Evolutionary conservation across 2,329 filamentous ascomycete species (phyloP).

Genomic region (Epicoccum nigrum): DNA sequence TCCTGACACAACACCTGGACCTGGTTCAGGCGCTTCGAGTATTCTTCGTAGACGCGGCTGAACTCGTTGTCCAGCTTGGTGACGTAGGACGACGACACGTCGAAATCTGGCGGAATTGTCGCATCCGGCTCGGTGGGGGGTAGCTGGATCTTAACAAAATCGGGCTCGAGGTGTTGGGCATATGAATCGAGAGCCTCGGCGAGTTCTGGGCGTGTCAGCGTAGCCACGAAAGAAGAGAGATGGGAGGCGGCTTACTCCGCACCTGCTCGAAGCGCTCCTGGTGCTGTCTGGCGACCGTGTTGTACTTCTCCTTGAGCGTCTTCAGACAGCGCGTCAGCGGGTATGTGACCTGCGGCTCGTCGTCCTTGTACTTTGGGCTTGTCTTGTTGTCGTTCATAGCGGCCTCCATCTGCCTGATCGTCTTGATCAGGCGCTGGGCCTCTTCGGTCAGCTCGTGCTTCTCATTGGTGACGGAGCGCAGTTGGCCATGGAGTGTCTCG

Average conservation of each 20-base stretch:
- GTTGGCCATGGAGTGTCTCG: conserved; percentile 87
- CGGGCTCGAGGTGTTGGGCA: conserved; percentile 89
- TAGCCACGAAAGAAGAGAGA: neutral
- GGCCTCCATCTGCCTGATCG: conserved; percentile 90
- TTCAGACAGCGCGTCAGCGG: conserved; percentile 82
- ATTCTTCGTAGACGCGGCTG: conserved; percentile 94
- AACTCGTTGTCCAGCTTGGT: conserved; percentile 88
- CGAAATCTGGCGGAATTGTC: conserved; percentile 80
- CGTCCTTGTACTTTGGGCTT: conserved; percentile 69
- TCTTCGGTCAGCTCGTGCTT: conserved; percentile 92
- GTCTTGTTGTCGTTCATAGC: conserved; percentile 79
- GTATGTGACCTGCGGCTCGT: conserved; percentile 78
- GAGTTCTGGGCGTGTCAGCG: conserved; percentile 67
- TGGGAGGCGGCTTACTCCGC: conserved; percentile 68
- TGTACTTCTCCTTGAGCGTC: conserved; percentile 83
- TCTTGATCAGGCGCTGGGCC: conserved; percentile 80
- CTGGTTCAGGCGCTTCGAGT: conserved; percentile 77
- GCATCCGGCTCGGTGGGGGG: conserved; percentile 81
- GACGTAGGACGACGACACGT: conserved; percentile 90
- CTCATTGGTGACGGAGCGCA: conserved; percentile 82
- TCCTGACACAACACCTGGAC: conserved; percentile 79
- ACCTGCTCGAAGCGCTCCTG: conserved; percentile 94
- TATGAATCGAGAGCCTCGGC: conserved; percentile 94
- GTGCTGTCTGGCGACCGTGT: conserved; percentile 78
- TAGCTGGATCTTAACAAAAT: conserved; percentile 83